Conservation (phyloP, 148 eudicot species). For the Heliosperma pusillum region DNA sequence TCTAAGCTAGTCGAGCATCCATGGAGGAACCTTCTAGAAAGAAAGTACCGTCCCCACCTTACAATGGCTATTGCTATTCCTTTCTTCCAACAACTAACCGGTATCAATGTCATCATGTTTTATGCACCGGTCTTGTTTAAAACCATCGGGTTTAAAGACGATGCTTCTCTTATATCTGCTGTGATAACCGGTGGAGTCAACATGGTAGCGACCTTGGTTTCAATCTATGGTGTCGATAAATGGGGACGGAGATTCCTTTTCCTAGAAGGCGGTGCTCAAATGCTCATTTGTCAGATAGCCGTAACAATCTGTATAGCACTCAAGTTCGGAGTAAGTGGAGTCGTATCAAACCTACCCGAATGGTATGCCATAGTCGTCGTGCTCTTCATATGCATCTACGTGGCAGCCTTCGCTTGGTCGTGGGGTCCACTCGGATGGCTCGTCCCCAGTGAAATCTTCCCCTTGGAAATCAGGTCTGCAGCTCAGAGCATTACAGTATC, state of each 20-base stretch:
- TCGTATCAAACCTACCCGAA: conserved; percentile 37
- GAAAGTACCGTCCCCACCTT: conserved; percentile 67
- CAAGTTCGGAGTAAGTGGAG: conserved; percentile 56
- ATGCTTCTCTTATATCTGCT: conserved; percentile 76
- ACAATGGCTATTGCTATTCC: conserved; percentile 74
- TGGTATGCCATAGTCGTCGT: conserved; percentile 74
- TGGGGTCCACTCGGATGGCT: conserved; percentile 91
- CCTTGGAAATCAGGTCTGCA: conserved; percentile 73
- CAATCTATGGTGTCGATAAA: conserved; percentile 64
- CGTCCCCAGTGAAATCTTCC: conserved; percentile 79
- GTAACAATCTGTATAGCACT: conserved; percentile 58
- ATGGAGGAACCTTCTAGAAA: conserved; percentile 57
- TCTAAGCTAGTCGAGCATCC: conserved; percentile 56
- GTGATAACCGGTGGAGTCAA: conserved; percentile 67
- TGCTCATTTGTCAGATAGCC: conserved; percentile 68
- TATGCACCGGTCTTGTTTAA: conserved; percentile 73
- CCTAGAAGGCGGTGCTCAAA: conserved; percentile 69
- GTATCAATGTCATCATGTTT: conserved; percentile 77
- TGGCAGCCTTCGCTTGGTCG: conserved; percentile 81
- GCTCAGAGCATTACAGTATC: conserved; percentile 72
- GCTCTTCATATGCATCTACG: conserved; percentile 72
- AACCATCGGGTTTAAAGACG: conserved; percentile 56
- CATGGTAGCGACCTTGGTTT: conserved; percentile 60
- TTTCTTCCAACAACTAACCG: conserved; percentile 76
- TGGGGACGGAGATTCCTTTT: conserved; percentile 70